These are phyloP conservation scores for Sugiyamaella grinbergsii DNA, from an alignment of 1,139 yeast species.

Conservation along the genomic window DNA sequence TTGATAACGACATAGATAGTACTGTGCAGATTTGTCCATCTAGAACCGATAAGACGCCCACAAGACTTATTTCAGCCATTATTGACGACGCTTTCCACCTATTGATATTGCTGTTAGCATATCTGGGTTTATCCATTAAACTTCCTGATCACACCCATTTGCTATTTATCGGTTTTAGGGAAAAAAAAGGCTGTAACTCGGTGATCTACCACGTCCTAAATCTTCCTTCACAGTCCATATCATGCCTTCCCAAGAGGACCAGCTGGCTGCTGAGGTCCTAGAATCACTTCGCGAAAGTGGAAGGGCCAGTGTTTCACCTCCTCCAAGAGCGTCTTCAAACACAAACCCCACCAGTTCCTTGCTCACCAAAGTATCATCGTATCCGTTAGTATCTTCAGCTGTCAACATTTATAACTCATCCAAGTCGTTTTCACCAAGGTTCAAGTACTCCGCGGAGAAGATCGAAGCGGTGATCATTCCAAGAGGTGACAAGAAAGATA, in stretches of 20 bases:
- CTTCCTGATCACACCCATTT: too few species aligned
- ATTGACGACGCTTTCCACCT: too few species aligned
- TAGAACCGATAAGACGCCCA: too few species aligned
- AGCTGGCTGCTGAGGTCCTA: constrained; percentile 18
- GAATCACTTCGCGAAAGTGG: constrained; percentile 17
- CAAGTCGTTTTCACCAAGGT: constrained; percentile 57
- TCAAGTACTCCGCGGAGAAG: constrained; percentile 67
- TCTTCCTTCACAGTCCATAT: not conserved
- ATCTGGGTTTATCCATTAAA: too few species aligned
- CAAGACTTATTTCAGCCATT: too few species aligned
- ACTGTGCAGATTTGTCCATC: too few species aligned
- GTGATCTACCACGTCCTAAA: too few species aligned
- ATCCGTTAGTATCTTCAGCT: constrained; percentile 52
- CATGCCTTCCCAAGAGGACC: constrained; percentile 13
- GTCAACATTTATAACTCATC: constrained; percentile 60
- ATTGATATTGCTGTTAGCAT: too few species aligned
- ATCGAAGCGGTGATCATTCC: constrained; percentile 60
- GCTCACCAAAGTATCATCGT: constrained; percentile 26
- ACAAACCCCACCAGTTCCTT: constrained; percentile 12
- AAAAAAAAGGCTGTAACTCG: too few species aligned
- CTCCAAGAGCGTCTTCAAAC: constrained; percentile 6
- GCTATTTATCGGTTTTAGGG: too few species aligned
- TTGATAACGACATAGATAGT: too few species aligned
- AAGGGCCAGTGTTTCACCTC: constrained; percentile 13
- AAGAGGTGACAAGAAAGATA: constrained; percentile 39